Evolutionary conservation across 2,329 filamentous ascomycete species (phyloP).

Genomic region (Monosporascus cannonballus): DNA sequence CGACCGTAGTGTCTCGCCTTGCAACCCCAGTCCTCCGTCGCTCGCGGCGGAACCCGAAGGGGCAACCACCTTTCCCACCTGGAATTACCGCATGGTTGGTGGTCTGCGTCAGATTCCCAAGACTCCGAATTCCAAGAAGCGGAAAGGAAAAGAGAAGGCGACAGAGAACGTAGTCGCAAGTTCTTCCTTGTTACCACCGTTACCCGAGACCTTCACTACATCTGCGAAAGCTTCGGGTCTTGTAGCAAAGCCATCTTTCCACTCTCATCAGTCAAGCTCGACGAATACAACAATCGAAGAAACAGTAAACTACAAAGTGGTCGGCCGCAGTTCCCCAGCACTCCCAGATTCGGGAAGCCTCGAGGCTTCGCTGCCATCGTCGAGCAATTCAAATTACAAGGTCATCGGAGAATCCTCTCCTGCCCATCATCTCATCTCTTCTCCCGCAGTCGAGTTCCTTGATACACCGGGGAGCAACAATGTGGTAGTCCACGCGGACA

Average conservation of each 20-base stretch:
- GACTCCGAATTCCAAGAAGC: slow-evolving; percentile 30
- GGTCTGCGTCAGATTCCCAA: slow-evolving; percentile 47
- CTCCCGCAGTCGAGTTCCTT: slow-evolving; percentile 25
- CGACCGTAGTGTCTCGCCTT: slow-evolving; percentile 36
- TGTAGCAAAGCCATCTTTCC: slow-evolving; percentile 31
- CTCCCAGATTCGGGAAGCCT: slow-evolving; percentile 34
- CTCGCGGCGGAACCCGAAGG: slow-evolving; percentile 30
- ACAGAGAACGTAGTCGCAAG: slow-evolving; percentile 33
- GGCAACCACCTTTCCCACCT: slow-evolving; percentile 33
- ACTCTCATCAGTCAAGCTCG: slow-evolving; percentile 33
- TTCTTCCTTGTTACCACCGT: slow-evolving; percentile 23
- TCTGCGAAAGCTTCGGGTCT: slow-evolving; percentile 16
- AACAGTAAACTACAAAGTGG: slow-evolving; percentile 49
- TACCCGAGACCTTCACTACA: slow-evolving; percentile 22
- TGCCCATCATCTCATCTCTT: slow-evolving; percentile 31
- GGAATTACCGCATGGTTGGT: slow-evolving; percentile 49
- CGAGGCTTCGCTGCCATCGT: slow-evolving; percentile 31
- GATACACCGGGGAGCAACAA: slow-evolving; percentile 36
- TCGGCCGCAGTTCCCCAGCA: slow-evolving; percentile 40
- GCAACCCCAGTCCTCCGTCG: slow-evolving; percentile 27
- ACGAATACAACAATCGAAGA: slow-evolving; percentile 37
- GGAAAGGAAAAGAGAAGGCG: slow-evolving; percentile 14
- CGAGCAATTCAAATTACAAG: slow-evolving; percentile 44
- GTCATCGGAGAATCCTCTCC: slow-evolving; percentile 47
- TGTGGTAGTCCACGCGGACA: slow-evolving; percentile 45